A percentile compares a stretch with the other conserved stretches of the same genome.
Evolutionary conservation across 371 early-diverging fungal species (phyloP).

Genomic region (Mucor plumbeus): DNA sequence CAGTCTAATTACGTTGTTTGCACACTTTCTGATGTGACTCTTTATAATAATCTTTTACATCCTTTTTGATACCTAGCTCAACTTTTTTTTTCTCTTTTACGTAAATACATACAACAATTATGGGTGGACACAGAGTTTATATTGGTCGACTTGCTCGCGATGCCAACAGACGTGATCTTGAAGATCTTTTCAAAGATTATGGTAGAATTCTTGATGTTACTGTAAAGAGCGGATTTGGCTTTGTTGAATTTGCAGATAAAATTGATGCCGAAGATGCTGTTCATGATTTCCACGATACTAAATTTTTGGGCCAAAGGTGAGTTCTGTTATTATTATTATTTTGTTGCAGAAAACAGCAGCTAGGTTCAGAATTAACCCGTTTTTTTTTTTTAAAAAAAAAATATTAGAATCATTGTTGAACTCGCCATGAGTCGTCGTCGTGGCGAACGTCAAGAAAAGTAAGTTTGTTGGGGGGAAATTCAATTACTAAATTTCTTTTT

Average conservation of each 20-base stretch:
- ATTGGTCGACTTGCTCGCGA: constrained; percentile 70
- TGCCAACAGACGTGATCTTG: constrained; percentile 65
- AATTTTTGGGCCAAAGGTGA: constrained; percentile 72
- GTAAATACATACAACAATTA: constrained; percentile 13
- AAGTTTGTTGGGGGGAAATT: constrained; percentile 10
- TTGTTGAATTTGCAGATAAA: constrained; percentile 68
- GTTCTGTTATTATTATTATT: too few relatives aligned
- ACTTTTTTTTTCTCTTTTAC: constrained; percentile 9
- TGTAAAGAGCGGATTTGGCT: constrained; percentile 73
- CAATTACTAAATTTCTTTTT: neutral
- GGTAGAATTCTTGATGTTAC: constrained; percentile 70
- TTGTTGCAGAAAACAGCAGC: too few relatives aligned
- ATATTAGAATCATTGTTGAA: constrained; percentile 67
- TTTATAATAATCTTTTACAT: constrained; percentile 13
- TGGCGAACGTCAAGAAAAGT: constrained; percentile 34
- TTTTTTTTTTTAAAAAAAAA: too few relatives aligned
- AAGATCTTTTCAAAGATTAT: constrained; percentile 62
- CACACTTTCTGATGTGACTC: constrained; percentile 10
- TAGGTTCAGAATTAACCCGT: neutral
- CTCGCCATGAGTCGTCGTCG: constrained; percentile 63
- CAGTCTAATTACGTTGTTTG: neutral
- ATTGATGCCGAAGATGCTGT: constrained; percentile 75
- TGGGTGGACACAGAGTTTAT: constrained; percentile 64
- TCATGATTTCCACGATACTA: constrained; percentile 61
- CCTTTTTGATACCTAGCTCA: constrained; percentile 14